Percentiles rank a stretch among this genome's conserved stretches.
Conservation (phyloP, 768 basidiomycete genomes). For the Amanita jacksonii region DNA sequence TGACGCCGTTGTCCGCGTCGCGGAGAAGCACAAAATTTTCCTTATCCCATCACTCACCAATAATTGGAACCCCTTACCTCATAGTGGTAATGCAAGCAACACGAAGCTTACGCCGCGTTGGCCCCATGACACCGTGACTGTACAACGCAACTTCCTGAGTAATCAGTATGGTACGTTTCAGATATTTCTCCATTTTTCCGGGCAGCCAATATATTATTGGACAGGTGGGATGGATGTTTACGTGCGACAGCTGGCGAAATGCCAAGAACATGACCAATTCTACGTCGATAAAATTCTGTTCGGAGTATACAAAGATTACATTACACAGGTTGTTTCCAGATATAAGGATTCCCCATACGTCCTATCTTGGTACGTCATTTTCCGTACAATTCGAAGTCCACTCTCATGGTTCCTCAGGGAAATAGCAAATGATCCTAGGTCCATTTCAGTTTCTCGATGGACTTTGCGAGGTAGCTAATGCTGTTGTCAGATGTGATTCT, state of each 20-base stretch:
- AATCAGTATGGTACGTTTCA: conserved; percentile 47
- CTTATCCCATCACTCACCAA: conserved; percentile 51
- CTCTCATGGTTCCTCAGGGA: conserved; percentile 49
- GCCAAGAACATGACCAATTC: conserved; percentile 46
- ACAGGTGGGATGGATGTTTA: conserved; percentile 61
- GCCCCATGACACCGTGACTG: conserved; percentile 14
- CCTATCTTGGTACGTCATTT: conserved; percentile 41
- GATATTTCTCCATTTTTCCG: conserved; percentile 2
- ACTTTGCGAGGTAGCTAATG: conserved; percentile 7
- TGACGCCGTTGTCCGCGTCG: conserved; percentile 46
- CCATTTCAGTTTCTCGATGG: background rate
- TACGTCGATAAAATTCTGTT: conserved; percentile 42
- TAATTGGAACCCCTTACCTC: conserved; percentile 43
- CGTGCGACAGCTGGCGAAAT: conserved; percentile 36
- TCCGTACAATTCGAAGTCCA: too few relatives aligned
- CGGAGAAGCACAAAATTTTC: conserved; percentile 43
- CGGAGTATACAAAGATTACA: conserved; percentile 47
- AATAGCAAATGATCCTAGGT: conserved; percentile 60
- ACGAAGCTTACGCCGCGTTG: conserved; percentile 19
- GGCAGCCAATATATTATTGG: conserved; percentile 1
- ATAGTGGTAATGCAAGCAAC: conserved; percentile 15
- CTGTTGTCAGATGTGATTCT: conserved; percentile 42
- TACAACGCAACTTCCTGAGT: conserved; percentile 45
- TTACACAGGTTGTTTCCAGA: conserved; percentile 42
- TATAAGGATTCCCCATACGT: conserved; percentile 45